Evolutionary conservation across 192 early-diverging fungal genomes (phyloP), one percentile per base, ranked within the genome.

Genomic region (Podila horticola): DNA sequence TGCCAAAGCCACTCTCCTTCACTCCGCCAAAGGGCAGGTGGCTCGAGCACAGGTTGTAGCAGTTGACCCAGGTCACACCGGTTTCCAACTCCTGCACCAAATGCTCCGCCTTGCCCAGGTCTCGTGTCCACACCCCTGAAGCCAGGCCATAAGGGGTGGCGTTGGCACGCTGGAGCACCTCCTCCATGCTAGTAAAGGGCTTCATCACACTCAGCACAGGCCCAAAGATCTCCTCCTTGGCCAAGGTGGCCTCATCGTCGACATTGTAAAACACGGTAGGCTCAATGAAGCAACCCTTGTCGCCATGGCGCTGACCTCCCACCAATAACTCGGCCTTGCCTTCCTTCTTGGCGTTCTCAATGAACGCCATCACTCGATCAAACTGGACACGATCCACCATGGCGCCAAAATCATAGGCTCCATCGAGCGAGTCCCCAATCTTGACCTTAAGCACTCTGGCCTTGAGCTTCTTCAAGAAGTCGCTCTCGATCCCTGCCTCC

Each of bases 151-250:
- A 97, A 45, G 85, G 71, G 3, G 91, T 93, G 34, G 88, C 82
- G 74, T 95, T 92, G 36, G 94, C 92, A 58, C 85, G 86, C 60
- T 88, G 79, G 22, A 97, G 66, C 6, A 74, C 94, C 64, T 97
- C 94, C 1, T 93, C 94, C 50, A 91, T 87, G 13, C 86, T 87
- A 26, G 87, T 85, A 67, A 97, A 97, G 34, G 77, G 77, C 50
- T 93, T 92, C 74, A 87, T 75, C 6, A 97, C 85, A 58, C 86
- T 88, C 10, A 94, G 89, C 8, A 97, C 95, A 9, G 94, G 95
- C n/a, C 94, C 94, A 85, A 96, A 96, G 52, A 95, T 93, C 83
- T 96, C 94, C 62, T 96, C 93, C 65, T 89, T 81, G 50, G 91
- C 84, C 26, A 93, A 82, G 28, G 69, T 76, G 82, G 89, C 84